Conservation (phyloP, 331 rosid species). For the Stylosanthes scabra region DNA sequence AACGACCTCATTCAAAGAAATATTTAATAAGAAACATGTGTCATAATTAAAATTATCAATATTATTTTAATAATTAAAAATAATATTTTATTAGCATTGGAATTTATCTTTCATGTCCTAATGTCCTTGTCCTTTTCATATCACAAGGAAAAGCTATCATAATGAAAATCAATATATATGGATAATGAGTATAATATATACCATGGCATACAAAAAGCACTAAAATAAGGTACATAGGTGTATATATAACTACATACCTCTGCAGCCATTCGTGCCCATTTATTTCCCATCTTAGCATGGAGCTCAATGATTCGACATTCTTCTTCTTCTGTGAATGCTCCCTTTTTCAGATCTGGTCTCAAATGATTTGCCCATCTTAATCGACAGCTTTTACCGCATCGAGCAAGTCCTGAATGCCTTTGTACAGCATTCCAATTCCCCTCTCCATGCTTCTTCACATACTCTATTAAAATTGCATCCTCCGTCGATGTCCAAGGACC, state of each 20-base stretch:
- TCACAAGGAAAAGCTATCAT: conserved; percentile 14
- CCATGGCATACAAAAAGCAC: conserved; percentile 1
- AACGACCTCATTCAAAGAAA: conserved; percentile 1
- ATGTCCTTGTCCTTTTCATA: background rate
- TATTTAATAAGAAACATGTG: background rate
- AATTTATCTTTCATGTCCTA: background rate
- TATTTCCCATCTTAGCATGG: conserved; percentile 78
- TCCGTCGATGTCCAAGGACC: conserved; percentile 88
- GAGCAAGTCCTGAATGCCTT: conserved; percentile 77
- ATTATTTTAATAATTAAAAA: background rate
- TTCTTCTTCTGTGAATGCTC: conserved; percentile 73
- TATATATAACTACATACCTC: conserved; percentile 33
- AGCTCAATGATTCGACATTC: conserved; percentile 61
- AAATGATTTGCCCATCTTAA: conserved; percentile 93
- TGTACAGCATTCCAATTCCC: conserved; percentile 94
- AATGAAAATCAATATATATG: conserved; percentile 1
- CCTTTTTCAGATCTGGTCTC: conserved; percentile 83
- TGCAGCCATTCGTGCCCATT: conserved; percentile 90
- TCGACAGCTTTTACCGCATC: conserved; percentile 97
- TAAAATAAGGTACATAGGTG: background rate
- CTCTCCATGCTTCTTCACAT: conserved; percentile 78
- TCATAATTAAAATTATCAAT: background rate
- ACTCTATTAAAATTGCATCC: conserved; percentile 76
- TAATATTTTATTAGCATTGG: background rate
- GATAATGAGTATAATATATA: conserved; percentile 14